Evolutionary conservation across 2,329 filamentous ascomycete species (phyloP).

Genomic region (Pseudogymnoascus sp.): DNA sequence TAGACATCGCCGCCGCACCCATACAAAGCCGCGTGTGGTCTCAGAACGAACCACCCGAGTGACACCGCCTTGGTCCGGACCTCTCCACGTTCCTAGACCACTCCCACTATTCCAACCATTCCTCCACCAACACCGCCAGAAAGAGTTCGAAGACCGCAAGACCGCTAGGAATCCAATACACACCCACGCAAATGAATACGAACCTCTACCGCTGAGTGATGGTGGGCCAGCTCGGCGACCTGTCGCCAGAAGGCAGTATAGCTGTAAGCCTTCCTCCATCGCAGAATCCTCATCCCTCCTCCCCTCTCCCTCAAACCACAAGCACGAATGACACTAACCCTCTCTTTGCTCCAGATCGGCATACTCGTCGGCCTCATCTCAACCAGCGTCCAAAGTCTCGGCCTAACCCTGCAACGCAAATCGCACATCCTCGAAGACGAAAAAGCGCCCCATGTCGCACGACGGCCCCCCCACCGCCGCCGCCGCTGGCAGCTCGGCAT

Average conservation of each 20-base stretch:
- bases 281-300: neutral
- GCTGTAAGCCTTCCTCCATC: slow-evolving; percentile 45
- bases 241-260: slow-evolving; percentile 71
- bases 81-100: neutral
- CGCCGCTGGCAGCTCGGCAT: slow-evolving; percentile 95
- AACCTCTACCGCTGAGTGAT: slow-evolving; percentile 18
- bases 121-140: neutral
- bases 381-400: slow-evolving; percentile 89
- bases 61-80: slow-evolving; percentile 3
- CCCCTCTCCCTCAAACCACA: neutral
- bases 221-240: slow-evolving; percentile 66
- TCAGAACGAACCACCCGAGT: slow-evolving; percentile 3
- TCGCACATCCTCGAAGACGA: slow-evolving; percentile 97
- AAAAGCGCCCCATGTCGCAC: slow-evolving; percentile 61
- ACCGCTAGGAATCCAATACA: neutral
- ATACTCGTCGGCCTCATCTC: slow-evolving; percentile 89
- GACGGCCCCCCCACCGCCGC: slow-evolving; percentile 79
- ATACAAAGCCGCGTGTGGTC: slow-evolving; percentile 3
- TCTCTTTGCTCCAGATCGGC: slow-evolving; percentile 55
- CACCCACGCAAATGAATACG: slow-evolving; percentile 1
- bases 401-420: slow-evolving; percentile 92
- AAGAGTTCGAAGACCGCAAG: neutral
- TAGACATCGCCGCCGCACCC: slow-evolving; percentile 2
- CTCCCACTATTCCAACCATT: neutral
- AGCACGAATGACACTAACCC: slow-evolving; percentile 15